Base-by-base conservation (phyloP, 2,329 filamentous ascomycete species). In the Neofusicoccum cordaticola region DNA sequence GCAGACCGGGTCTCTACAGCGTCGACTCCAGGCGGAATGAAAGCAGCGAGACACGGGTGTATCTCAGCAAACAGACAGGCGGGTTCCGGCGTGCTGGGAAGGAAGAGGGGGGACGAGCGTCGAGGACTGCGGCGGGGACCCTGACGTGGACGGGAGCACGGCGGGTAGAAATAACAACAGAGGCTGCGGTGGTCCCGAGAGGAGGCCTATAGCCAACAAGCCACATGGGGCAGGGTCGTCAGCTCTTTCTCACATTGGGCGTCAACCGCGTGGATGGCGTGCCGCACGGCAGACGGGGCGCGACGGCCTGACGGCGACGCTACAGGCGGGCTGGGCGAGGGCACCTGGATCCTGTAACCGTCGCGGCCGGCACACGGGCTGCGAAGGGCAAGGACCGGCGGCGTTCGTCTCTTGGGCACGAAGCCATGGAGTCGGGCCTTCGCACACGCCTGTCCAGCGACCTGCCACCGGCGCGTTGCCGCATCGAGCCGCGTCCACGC, bases 401-500 rank as follows among this genome's bases (percentile, higher is more conserved):
- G 35, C 35, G n/a, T 13, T 56, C 51, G 51, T 11, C 7, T 22
- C 27, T 19, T 57, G 41, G 56, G 22, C 22, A 22, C 13, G 19
- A 42, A 42, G 15, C 56, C 41, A 34, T 45, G 56, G 31, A 60
- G 19, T 60, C 56, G 56, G 56, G 56, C 56, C 56, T 60, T 60
- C 41, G 56, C 41, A n/a, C n/a, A 17, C 19, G 9, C 47, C 11
- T 2, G n/a, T 42, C 51, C 52, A 27, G 13, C 39, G 50, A 9
- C 7, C 27, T 19, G 41, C n/a, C 19, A 19, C 31, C 6, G 13
- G 5, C 41, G 42, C 31, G 4, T 60, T 60, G 15, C 56, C 56
- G 27, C 8, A 35, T 22, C 8, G 2, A n/a, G 56, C 8, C 35
- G 19, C 27, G 7, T 2, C 9, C 41, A 34, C 17, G 41, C 42